Evolutionary conservation across 2,329 filamentous ascomycete genomes (phyloP).

Genomic region (Cladobotryum mycophilum): DNA sequence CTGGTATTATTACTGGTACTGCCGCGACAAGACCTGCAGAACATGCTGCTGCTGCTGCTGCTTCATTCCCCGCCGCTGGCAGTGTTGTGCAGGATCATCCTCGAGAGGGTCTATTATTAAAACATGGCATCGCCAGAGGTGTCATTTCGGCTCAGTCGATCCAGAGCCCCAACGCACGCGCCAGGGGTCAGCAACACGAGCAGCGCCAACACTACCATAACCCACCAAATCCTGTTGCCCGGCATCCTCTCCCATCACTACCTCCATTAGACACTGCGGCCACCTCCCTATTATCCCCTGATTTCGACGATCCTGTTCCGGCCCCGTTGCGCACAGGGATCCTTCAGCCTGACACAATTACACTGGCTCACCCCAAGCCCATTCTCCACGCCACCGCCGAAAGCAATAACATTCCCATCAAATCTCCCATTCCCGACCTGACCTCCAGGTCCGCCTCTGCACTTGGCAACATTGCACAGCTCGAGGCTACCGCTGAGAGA

Average conservation of each 20-base stretch:
- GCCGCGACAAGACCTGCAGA: conserved; percentile 1
- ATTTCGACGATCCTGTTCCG: not conserved
- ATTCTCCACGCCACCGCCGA: conserved; percentile 43
- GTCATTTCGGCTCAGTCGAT: conserved; percentile 8
- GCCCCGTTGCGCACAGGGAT: conserved; percentile 11
- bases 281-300: not conserved
- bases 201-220: conserved; percentile 9
- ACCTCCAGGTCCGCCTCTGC: conserved; percentile 56
- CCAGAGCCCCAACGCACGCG: conserved; percentile 12
- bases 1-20: not conserved
- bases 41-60: not conserved
- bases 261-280: not conserved
- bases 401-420: conserved; percentile 39
- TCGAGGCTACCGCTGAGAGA: conserved; percentile 70
- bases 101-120: not conserved
- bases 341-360: no score
- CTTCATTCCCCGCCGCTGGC: not conserved
- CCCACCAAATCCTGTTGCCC: conserved; percentile 1
- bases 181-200: conserved; percentile 12
- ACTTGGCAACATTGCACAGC: conserved; percentile 61
- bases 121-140: conserved; percentile 8
- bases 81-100: not conserved
- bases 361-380: conserved; percentile 31
- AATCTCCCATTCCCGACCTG: conserved; percentile 44
- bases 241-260: not conserved